phyloP scores from a whole-genome alignment of 1,284 basidiomycete species.

The Golubevia sp. region DNA sequence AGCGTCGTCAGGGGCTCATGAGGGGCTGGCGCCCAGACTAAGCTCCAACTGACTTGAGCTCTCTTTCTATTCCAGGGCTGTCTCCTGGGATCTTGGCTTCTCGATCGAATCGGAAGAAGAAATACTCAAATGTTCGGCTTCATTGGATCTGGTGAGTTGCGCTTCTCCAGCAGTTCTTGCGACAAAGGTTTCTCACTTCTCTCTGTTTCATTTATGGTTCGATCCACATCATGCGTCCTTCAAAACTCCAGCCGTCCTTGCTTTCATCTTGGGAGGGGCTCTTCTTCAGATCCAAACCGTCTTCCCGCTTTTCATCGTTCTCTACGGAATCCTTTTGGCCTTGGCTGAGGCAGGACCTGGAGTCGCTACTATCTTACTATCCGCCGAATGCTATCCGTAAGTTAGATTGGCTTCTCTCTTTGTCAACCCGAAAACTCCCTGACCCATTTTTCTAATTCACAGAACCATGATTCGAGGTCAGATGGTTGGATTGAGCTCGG shows the following conservation, averaged over 20 bases:
- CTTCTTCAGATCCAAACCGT: slow-evolving; percentile 20
- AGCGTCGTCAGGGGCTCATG: no score
- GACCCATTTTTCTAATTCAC: not conserved
- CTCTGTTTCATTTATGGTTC: no score
- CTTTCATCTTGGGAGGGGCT: slow-evolving; percentile 21
- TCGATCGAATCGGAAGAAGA: slow-evolving; percentile 15
- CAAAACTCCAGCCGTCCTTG: slow-evolving; percentile 15
- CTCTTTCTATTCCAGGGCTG: slow-evolving; percentile 18
- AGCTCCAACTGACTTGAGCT: not conserved
- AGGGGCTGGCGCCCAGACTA: not conserved
- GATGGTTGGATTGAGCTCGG: slow-evolving; percentile 9
- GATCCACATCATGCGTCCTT: no score
- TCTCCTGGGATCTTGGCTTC: slow-evolving; percentile 22
- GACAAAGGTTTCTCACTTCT: no score
- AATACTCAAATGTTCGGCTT: slow-evolving; percentile 16
- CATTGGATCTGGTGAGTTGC: no score
- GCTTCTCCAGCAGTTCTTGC: slow-evolving; percentile 11
- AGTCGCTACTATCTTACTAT: slow-evolving; percentile 8
- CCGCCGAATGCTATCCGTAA: slow-evolving; percentile 7
- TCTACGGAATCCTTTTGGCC: slow-evolving; percentile 27
- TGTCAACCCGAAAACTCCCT: not conserved
- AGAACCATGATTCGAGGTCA: slow-evolving; percentile 9
- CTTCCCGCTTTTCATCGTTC: slow-evolving; percentile 18
- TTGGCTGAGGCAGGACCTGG: slow-evolving; percentile 23
- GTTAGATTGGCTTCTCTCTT: not conserved